These are phyloP conservation scores for Amylostereum chailletii DNA, from an alignment of 1,284 basidiomycete species.

Conservation along the genomic window DNA sequence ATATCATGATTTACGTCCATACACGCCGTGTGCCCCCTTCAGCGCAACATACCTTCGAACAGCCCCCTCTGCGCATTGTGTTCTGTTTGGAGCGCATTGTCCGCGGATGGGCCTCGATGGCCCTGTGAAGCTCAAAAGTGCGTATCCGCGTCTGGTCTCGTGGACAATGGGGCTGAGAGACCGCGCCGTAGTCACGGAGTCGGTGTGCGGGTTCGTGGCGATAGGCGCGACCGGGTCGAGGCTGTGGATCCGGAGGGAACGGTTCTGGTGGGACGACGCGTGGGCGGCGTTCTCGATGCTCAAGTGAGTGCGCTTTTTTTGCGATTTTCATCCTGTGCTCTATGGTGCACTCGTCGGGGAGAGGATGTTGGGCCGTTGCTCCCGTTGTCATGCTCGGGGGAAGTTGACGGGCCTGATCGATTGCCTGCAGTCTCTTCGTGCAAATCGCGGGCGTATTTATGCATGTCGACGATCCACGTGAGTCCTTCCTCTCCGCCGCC, in stretches of 20 bases:
- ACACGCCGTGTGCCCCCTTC: too few relatives aligned
- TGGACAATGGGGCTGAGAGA: not conserved
- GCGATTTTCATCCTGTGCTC: constrained; percentile 8
- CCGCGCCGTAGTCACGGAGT: constrained; percentile 19
- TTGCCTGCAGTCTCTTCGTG: constrained; percentile 14
- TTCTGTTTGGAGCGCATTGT: too few relatives aligned
- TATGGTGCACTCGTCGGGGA: not conserved
- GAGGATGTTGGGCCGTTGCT: too few relatives aligned
- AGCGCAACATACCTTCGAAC: too few relatives aligned
- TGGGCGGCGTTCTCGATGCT: constrained; percentile 16
- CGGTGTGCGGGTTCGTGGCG: constrained; percentile 24
- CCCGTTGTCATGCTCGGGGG: too few relatives aligned
- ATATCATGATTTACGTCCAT: too few relatives aligned
- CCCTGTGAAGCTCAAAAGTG: constrained; percentile 21
- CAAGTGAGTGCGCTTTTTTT: constrained; percentile 18
- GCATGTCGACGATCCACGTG: constrained; percentile 21
- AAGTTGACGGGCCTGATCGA: not conserved
- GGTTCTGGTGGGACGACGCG: constrained; percentile 31
- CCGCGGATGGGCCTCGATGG: constrained; percentile 9
- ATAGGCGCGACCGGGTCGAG: constrained; percentile 25
- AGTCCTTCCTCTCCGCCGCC: not conserved
- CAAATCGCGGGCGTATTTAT: constrained; percentile 24
- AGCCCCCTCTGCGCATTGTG: too few relatives aligned
- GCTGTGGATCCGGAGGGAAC: constrained; percentile 23
- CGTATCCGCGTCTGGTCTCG: not conserved